These are phyloP conservation scores for Chamaecrista fasciculata DNA, from an alignment of 306 rosid genomes.

Conservation along the genomic window DNA sequence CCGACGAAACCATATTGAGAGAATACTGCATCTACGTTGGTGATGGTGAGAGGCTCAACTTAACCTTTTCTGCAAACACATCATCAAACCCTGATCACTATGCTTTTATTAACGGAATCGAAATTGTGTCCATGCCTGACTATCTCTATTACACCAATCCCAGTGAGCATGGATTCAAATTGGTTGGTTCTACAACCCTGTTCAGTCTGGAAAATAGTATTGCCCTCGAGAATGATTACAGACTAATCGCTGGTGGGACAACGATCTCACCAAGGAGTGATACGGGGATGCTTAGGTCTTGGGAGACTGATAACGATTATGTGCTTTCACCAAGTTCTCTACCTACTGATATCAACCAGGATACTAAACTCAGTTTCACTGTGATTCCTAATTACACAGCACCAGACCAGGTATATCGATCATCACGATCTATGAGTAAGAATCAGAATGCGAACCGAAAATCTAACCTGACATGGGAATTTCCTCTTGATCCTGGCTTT, in stretches of 20 bases:
- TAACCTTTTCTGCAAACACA: constrained; percentile 35
- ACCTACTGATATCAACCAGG: neutral
- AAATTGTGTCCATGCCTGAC: constrained; percentile 55
- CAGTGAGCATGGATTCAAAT: neutral
- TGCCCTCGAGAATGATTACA: neutral
- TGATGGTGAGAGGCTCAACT: constrained; percentile 14
- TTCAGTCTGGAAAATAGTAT: neutral
- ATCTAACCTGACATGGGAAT: neutral
- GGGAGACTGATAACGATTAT: neutral
- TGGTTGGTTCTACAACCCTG: neutral
- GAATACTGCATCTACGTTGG: constrained; percentile 37
- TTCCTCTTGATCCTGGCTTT: neutral
- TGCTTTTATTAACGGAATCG: constrained; percentile 53
- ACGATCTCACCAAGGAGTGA: neutral
- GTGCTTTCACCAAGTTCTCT: neutral
- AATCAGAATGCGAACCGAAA: neutral
- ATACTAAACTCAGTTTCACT: neutral
- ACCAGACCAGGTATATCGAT: neutral
- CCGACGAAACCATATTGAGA: neutral
- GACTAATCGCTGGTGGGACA: neutral
- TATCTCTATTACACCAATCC: constrained; percentile 32
- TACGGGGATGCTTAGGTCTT: neutral
- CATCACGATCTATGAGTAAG: neutral
- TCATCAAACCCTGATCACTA: neutral
- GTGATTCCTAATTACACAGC: neutral